These are phyloP conservation scores for Ogataea philodendri DNA, from an alignment of 805 yeast species.

Conservation along the genomic window DNA sequence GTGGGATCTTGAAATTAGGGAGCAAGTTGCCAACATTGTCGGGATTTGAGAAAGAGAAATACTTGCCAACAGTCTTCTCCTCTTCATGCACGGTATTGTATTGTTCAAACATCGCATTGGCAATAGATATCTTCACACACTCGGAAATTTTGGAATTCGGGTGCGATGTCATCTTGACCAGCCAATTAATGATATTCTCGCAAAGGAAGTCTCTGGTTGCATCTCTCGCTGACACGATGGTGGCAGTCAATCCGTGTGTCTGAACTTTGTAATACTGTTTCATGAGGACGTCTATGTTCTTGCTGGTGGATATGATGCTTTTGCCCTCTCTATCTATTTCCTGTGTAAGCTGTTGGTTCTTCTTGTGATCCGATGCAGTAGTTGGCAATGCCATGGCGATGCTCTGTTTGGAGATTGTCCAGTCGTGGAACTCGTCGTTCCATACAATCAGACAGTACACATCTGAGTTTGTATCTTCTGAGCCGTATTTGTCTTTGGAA, in stretches of 20 bases:
- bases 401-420: conserved; percentile 31
- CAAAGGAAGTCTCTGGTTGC: conserved; percentile 48
- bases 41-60: conserved; percentile 18
- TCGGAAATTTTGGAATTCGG: conserved; percentile 40
- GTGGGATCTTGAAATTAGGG: conserved; percentile 36
- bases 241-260: conserved; percentile 51
- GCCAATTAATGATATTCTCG: conserved; percentile 49
- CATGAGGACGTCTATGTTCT: conserved; percentile 20
- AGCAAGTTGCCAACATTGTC: conserved; percentile 35
- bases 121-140: conserved; percentile 40
- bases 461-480: conserved; percentile 35
- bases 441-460: conserved; percentile 57
- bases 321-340: conserved; percentile 51
- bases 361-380: conserved; percentile 4
- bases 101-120: conserved; percentile 41
- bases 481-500: conserved; percentile 35
- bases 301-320: conserved; percentile 41
- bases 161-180: conserved; percentile 39
- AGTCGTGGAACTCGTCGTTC: conserved; percentile 76
- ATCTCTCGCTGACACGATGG: conserved; percentile 52
- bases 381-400: conserved; percentile 19
- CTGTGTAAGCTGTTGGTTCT: conserved; percentile 33
- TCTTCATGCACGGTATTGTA: conserved; percentile 35
- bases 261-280: conserved; percentile 16
- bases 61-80: conserved; percentile 23